These are phyloP conservation scores for Albatrellus ellisii DNA, from an alignment of 768 basidiomycete genomes.

Conservation along the genomic window DNA sequence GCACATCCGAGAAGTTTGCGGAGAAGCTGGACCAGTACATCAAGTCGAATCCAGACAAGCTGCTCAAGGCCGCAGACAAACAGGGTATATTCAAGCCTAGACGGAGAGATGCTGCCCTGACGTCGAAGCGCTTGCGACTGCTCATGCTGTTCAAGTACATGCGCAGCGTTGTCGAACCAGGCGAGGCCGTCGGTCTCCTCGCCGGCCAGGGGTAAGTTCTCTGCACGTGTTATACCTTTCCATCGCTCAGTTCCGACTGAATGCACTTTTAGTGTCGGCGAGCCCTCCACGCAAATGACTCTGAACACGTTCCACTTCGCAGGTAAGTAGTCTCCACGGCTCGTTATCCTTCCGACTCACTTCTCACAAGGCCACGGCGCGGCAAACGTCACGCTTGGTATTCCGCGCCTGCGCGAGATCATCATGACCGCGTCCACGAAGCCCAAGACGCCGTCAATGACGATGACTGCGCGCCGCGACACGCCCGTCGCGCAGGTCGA, in stretches of 20 bases:
- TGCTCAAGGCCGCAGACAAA: constrained; percentile 31
- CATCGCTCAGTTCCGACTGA: not conserved
- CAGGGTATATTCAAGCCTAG: constrained; percentile 26
- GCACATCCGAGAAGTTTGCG: constrained; percentile 88
- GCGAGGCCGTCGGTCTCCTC: constrained; percentile 94
- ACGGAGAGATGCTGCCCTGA: no score
- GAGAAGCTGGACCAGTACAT: constrained; percentile 67
- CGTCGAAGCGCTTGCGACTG: constrained; percentile 46
- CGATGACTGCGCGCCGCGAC: constrained; percentile 51
- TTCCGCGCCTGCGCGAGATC: constrained; percentile 95
- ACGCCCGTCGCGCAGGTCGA: constrained; percentile 43
- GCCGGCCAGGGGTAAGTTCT: constrained; percentile 86
- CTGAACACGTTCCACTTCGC: constrained; percentile 99
- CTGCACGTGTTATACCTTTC: not conserved
- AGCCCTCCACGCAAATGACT: constrained; percentile 99
- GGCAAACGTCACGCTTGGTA: constrained; percentile 97
- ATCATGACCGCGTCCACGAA: constrained; percentile 97
- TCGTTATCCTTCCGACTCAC: constrained; percentile 2
- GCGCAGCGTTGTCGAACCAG: constrained; percentile 88
- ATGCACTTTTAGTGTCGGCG: constrained; percentile 60
- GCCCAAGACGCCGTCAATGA: constrained; percentile 97
- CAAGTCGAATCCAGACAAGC: constrained; percentile 51
- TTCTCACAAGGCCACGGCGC: constrained; percentile 75
- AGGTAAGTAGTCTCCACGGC: constrained; percentile 32
- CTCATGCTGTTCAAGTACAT: constrained; percentile 91